Conservation (phyloP, 1,139 yeast genomes). For the Taphrina populina region DNA sequence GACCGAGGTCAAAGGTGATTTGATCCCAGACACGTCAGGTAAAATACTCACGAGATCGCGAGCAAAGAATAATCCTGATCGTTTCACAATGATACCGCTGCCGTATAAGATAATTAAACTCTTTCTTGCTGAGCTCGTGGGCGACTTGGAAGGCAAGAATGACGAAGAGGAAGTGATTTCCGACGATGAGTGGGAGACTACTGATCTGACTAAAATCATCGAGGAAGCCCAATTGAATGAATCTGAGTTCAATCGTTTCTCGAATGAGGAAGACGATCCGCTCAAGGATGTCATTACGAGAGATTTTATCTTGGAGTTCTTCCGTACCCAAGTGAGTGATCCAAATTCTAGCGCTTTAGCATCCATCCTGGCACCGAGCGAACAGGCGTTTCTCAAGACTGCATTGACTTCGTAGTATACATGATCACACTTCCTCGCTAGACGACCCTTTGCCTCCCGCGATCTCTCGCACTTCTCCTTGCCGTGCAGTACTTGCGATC, state of each 20-base stretch:
- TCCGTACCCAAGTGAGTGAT: conserved; percentile 43
- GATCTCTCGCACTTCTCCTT: too few relatives aligned
- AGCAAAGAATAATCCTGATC: conserved; percentile 32
- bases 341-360: not conserved
- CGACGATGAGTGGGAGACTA: conserved; percentile 34
- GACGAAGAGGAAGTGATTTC: conserved; percentile 33
- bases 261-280: conserved; percentile 26
- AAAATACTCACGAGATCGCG: conserved; percentile 37
- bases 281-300: conserved; percentile 24
- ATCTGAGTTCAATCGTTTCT: conserved; percentile 8
- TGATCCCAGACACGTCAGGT: conserved; percentile 33
- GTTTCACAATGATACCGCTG: conserved; percentile 27
- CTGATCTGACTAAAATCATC: conserved; percentile 11
- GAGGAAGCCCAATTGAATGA: conserved; percentile 28
- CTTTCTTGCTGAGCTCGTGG: conserved; percentile 29
- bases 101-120: conserved; percentile 34
- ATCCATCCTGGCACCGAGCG: conserved; percentile 3
- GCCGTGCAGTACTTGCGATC: too few relatives aligned
- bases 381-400: conserved; percentile 7
- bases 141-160: conserved; percentile 24
- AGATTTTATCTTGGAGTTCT: conserved; percentile 17
- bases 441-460: too few relatives aligned
- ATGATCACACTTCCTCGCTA: too few relatives aligned
- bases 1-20: conserved; percentile 36
- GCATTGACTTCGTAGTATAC: not conserved